phyloP scores from a whole-genome alignment of 441 rosid genomes.

The Populus trichocarpa region DNA sequence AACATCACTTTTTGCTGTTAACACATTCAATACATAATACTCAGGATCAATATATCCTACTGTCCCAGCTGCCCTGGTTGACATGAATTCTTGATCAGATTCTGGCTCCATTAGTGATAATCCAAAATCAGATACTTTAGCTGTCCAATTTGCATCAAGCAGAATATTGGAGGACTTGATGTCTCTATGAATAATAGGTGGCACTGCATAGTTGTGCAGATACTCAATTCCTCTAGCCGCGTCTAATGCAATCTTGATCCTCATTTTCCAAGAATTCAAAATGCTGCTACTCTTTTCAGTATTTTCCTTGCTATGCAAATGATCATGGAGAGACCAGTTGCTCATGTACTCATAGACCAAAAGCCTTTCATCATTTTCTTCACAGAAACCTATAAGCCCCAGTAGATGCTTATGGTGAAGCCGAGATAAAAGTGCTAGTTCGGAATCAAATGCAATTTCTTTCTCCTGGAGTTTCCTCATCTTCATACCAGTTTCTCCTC shows the following conservation, averaged over 20 bases:
- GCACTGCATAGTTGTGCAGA: conserved; percentile 83
- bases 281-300: conserved; percentile 44
- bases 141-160: conserved; percentile 62
- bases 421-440: conserved; percentile 41
- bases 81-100: conserved; percentile 32
- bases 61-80: conserved; percentile 68
- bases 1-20: conserved; percentile 75
- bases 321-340: conserved; percentile 67
- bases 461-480: conserved; percentile 37
- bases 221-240: conserved; percentile 85
- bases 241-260: conserved; percentile 74
- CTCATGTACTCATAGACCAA: conserved; percentile 57
- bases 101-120: conserved; percentile 55
- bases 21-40: conserved; percentile 56
- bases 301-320: conserved; percentile 50
- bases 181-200: conserved; percentile 76
- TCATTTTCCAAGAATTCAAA: conserved; percentile 69
- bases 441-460: conserved; percentile 52
- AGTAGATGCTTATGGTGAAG: conserved; percentile 66
- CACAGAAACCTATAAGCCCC: conserved; percentile 50
- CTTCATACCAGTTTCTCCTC: conserved; percentile 32
- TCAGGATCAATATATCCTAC: conserved; percentile 93
- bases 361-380: conserved; percentile 55
- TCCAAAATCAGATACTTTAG: conserved; percentile 83
- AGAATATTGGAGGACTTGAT: conserved; percentile 74